Evolutionary conservation across 805 yeast species (phyloP).

Genomic region (Saccharomycopsis fibuligera): DNA sequence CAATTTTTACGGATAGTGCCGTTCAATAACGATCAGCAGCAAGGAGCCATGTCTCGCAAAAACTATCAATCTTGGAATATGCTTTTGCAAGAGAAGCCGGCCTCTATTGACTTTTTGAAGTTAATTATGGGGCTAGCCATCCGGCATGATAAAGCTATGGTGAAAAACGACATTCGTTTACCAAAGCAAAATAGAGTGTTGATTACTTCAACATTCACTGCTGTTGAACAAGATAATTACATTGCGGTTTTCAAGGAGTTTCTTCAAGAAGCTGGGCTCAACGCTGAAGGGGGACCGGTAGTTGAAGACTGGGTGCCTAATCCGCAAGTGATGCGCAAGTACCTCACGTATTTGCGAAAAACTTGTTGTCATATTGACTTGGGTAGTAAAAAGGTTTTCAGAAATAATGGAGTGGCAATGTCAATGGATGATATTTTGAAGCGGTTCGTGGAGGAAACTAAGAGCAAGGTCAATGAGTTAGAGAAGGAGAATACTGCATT

Average conservation of each 20-base stretch:
- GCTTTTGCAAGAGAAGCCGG: constrained; percentile 15
- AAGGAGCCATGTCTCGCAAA: constrained; percentile 20
- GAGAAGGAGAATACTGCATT: constrained; percentile 31
- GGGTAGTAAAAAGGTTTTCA: constrained; percentile 25
- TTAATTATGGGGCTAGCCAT: constrained; percentile 53
- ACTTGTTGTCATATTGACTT: constrained; percentile 75
- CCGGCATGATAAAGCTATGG: constrained; percentile 83
- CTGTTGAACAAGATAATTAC: constrained; percentile 82
- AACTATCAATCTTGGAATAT: constrained; percentile 6
- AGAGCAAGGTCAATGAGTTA: constrained; percentile 29
- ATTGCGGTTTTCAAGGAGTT: constrained; percentile 58
- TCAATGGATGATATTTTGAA: constrained; percentile 62
- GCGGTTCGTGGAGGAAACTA: constrained; percentile 55
- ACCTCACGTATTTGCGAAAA: constrained; percentile 68
- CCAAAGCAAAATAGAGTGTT: constrained; percentile 75
- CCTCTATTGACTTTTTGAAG: constrained; percentile 38
- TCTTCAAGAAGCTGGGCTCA: constrained; percentile 46
- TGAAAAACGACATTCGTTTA: constrained; percentile 63
- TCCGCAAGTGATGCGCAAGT: constrained; percentile 46
- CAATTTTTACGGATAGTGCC: constrained; percentile 66
- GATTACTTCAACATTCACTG: constrained; percentile 67
- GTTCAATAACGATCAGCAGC: constrained; percentile 35
- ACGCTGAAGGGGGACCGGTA: constrained; percentile 44
- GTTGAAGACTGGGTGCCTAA: constrained; percentile 45
- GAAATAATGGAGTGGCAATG: constrained; percentile 31